A percentile compares a stretch with the other conserved stretches of the same genome.
Evolutionary conservation across 108 stramenopile species (phyloP).

Genomic region (Pseudonitzschia multiseries): DNA sequence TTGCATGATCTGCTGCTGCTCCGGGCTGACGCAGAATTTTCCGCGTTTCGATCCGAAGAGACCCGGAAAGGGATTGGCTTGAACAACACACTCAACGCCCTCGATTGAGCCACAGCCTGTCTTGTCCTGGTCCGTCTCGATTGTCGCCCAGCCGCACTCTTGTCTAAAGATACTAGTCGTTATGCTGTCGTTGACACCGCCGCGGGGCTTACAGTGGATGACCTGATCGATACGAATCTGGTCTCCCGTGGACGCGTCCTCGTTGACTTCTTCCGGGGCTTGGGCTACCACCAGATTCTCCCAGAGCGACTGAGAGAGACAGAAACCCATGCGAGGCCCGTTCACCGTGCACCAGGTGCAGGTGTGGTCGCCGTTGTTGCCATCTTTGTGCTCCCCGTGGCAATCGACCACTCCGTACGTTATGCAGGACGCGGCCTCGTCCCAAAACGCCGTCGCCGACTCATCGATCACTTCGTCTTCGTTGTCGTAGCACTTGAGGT

Average conservation of each 20-base stretch:
- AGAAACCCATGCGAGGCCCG: neutral
- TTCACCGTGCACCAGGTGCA: slow-evolving; percentile 1
- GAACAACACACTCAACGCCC: neutral
- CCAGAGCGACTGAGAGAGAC: neutral
- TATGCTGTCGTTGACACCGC: neutral
- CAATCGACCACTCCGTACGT: neutral
- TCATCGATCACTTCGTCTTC: neutral
- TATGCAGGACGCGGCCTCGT: neutral
- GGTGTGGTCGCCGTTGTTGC: neutral
- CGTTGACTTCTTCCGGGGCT: neutral
- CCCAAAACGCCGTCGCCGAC: slow-evolving; percentile 1
- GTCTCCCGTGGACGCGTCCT: neutral
- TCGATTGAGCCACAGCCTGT: neutral
- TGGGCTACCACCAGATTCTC: slow-evolving; percentile 9
- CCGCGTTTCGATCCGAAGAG: neutral
- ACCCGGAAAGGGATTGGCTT: neutral
- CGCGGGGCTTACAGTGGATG: neutral
- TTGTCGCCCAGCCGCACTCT: neutral
- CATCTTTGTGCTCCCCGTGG: neutral
- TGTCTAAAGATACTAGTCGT: neutral
- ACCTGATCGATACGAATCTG: slow-evolving; percentile 5
- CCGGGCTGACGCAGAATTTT: neutral
- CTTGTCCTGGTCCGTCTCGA: neutral
- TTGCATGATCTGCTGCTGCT: neutral
- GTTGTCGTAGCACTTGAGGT: neutral